Conservation (phyloP, 2,329 filamentous ascomycete species). For the Calonectria multiphialidica region DNA sequence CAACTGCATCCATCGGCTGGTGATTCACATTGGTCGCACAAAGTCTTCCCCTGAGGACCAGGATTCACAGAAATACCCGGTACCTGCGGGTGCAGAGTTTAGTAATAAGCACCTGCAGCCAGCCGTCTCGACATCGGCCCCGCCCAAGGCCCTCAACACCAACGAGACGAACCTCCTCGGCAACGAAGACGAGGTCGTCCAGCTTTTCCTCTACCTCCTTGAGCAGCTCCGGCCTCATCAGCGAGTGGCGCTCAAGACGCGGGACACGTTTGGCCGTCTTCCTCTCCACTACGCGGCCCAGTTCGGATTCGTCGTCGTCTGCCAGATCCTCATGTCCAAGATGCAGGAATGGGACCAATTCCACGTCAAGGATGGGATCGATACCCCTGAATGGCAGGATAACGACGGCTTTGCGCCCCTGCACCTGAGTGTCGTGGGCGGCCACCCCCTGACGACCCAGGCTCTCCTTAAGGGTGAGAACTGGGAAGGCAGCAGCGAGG, state of each 20-base stretch:
- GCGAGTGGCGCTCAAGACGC: conserved; percentile 73
- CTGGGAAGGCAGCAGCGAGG: conserved; percentile 74
- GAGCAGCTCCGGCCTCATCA: conserved; percentile 78
- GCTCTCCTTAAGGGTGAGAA: conserved; percentile 84
- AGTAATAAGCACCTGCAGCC: conserved; percentile 83
- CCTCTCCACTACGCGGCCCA: conserved; percentile 95
- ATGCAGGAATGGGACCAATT: conserved; percentile 94
- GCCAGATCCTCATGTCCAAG: conserved; percentile 85
- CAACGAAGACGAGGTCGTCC: conserved; percentile 81
- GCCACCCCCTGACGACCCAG: conserved; percentile 88
- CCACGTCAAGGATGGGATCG: conserved; percentile 85
- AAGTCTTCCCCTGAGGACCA: conserved; percentile 63
- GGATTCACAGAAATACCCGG: conserved; percentile 63
- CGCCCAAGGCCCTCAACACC: conserved; percentile 70
- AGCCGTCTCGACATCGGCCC: conserved; percentile 74
- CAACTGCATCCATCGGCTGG: conserved; percentile 91
- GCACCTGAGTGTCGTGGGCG: conserved; percentile 91
- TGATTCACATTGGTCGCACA: conserved; percentile 92
- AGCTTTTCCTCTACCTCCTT: conserved; percentile 73
- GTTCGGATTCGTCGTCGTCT: conserved; percentile 93
- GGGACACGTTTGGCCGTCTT: conserved; percentile 84
- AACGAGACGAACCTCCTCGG: conserved; percentile 76
- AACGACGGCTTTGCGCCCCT: conserved; percentile 90
- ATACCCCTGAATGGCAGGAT: conserved; percentile 91
- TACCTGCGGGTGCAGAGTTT: conserved; percentile 65